Evolutionary conservation across 2,329 filamentous ascomycete species (phyloP), one percentile per base, ranked within the genome.

Genomic region (Claviceps monticola): DNA sequence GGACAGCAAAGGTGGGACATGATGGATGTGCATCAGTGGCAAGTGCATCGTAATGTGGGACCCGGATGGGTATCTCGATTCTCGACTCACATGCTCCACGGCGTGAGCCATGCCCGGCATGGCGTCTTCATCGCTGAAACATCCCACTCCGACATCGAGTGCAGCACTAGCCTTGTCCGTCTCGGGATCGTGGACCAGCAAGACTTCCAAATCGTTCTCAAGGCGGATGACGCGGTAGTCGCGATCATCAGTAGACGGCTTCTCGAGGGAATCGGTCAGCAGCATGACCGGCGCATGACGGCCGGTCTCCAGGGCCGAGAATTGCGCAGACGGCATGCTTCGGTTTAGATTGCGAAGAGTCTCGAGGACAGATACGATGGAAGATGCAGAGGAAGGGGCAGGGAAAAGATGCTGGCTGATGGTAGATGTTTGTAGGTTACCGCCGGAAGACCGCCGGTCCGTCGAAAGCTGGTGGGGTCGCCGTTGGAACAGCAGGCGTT

Each of bases 101-200:
- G 89, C 90, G 71, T 97, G 93, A 50, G 91, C 91, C 80, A 95
- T 90, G 54, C 93, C 89, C 14, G 88, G 90, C 80, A 97, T 89
- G 60, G 89, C 86, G 57, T 85, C 80, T 57, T 86, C 82, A 63
- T 98, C 93, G 64, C 87, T 94, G 71, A 96, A 96, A 68, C 88
- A 94, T 55, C 93, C 93, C 38, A 96, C 91, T 66, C 95, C 90
- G 64, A 97, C 90, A 65, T 97, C 93, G 63, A 97, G 82, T 49
- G 91, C 86, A 9, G 91, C 93, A 62, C 89, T 95, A 57, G 93
- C 90, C 76, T 97, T 97, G 74, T 98, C 93, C 7, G 93, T 95
- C 56, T 94, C 84, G 1, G 87, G 80, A 70, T 98, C 93, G 65
- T 97, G 91, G 52, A 97, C 93, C 48, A 98, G 72, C 17, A 98